Percentiles rank a stretch among this genome's conserved stretches.
phyloP scores from a whole-genome alignment of 768 basidiomycete species.

The Mycena leptocephala region DNA sequence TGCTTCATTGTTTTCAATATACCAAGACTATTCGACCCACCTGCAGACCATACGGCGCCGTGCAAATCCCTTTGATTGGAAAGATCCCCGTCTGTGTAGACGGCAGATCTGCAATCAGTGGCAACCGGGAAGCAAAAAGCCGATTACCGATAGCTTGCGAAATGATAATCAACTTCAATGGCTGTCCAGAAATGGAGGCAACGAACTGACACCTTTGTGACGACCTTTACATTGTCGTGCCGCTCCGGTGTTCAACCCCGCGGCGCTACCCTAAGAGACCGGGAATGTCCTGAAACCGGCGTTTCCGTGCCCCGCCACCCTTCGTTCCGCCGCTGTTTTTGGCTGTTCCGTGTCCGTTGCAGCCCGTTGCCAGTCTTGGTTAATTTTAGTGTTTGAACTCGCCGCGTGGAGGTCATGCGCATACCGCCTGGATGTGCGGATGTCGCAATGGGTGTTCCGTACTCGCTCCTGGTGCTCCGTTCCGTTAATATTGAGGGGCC shows the following conservation, averaged over 20 bases:
- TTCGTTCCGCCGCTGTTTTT: background rate
- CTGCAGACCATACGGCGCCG: background rate
- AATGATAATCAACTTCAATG: background rate
- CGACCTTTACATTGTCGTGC: too few species aligned
- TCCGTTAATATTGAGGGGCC: too few species aligned
- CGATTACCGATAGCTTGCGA: too few species aligned
- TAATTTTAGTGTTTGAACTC: background rate
- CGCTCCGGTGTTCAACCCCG: background rate
- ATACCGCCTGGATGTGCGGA: background rate
- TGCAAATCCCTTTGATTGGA: background rate
- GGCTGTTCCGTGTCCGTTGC: too few species aligned
- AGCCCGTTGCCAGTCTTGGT: background rate
- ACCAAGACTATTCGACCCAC: too few species aligned
- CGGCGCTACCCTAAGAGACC: too few species aligned
- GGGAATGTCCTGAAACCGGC: background rate
- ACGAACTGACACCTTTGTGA: background rate
- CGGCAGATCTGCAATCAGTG: background rate
- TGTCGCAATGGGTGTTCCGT: background rate
- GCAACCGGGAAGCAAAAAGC: too few species aligned
- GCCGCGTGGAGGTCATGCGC: background rate
- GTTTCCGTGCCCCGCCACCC: background rate
- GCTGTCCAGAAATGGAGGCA: background rate
- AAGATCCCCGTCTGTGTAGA: background rate
- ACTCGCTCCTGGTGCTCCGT: too few species aligned
- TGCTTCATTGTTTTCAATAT: background rate